Evolutionary conservation across 129 eudicot genomes (phyloP).

Genomic region (Silybum marianum): DNA sequence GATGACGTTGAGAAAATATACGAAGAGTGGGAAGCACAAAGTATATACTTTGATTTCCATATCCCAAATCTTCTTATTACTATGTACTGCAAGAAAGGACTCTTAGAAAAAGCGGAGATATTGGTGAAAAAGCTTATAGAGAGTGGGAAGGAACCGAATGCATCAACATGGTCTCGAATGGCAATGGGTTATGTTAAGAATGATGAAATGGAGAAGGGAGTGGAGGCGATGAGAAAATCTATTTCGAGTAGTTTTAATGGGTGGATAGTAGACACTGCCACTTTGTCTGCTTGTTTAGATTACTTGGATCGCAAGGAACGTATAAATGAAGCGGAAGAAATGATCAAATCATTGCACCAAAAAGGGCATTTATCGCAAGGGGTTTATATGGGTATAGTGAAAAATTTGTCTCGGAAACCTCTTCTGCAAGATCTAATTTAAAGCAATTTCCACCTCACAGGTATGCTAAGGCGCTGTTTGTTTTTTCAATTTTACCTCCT

Average conservation of each 20-base stretch:
- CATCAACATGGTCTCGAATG: conserved; percentile 54
- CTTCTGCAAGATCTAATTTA: neutral
- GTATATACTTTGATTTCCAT: conserved; percentile 31
- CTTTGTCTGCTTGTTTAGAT: conserved; percentile 42
- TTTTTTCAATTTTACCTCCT: too few relatives aligned
- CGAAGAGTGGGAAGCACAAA: conserved; percentile 45
- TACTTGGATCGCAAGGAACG: conserved; percentile 41
- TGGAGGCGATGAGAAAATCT: conserved; percentile 44
- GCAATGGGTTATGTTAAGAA: conserved; percentile 45
- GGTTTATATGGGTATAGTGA: conserved; percentile 28
- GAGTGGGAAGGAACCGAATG: conserved; percentile 43
- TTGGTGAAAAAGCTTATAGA: conserved; percentile 29
- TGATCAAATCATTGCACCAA: conserved; percentile 34
- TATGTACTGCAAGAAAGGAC: conserved; percentile 56
- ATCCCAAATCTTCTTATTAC: conserved; percentile 48
- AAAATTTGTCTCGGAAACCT: conserved; percentile 16
- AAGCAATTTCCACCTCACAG: neutral
- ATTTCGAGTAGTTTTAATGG: conserved; percentile 32
- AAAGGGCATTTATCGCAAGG: conserved; percentile 31
- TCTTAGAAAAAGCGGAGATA: conserved; percentile 46
- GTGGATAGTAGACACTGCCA: conserved; percentile 31
- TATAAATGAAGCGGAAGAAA: conserved; percentile 29
- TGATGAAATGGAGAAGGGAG: conserved; percentile 50
- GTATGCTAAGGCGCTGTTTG: neutral
- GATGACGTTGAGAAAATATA: conserved; percentile 49